Conservation (phyloP, 2,329 filamentous ascomycete species). For the Cladosporium sp. region DNA sequence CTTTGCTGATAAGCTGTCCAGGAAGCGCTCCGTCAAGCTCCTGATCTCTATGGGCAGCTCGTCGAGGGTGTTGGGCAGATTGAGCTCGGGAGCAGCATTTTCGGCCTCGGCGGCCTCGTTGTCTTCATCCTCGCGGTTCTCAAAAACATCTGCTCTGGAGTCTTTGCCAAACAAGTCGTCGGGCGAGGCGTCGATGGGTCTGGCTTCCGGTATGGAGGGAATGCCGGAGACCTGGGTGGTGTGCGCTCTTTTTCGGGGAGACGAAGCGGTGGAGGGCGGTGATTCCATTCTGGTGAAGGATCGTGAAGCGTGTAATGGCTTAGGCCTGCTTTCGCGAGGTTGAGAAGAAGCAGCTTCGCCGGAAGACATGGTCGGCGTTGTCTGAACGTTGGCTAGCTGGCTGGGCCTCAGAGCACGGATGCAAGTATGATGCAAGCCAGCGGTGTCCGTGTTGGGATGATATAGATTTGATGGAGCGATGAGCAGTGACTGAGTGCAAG, state of each 20-base stretch:
- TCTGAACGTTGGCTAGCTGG: not conserved
- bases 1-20: slow-evolving; percentile 83
- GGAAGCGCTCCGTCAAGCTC: slow-evolving; percentile 86
- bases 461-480: not conserved
- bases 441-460: too few species aligned
- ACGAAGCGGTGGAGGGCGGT: slow-evolving; percentile 16
- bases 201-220: slow-evolving; percentile 41
- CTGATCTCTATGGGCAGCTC: slow-evolving; percentile 92
- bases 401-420: slow-evolving; percentile 1
- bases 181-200: slow-evolving; percentile 33
- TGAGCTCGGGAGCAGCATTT: slow-evolving; percentile 26
- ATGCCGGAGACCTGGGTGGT: slow-evolving; percentile 43
- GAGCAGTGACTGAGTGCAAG: not conserved
- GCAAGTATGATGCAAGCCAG: not conserved
- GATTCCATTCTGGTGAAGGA: slow-evolving; percentile 47
- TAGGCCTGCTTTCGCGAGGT: slow-evolving; percentile 21
- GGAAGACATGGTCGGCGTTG: slow-evolving; percentile 9
- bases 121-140: slow-evolving; percentile 33
- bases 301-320: slow-evolving; percentile 38
- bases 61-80: slow-evolving; percentile 66
- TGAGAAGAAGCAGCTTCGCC: not conserved
- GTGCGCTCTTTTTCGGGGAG: slow-evolving; percentile 41
- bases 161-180: slow-evolving; percentile 28
- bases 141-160: slow-evolving; percentile 41
- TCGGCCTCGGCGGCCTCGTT: slow-evolving; percentile 15